Evolutionary conservation across 257 asterid species (phyloP).

Genomic region (Striga asiatica): DNA sequence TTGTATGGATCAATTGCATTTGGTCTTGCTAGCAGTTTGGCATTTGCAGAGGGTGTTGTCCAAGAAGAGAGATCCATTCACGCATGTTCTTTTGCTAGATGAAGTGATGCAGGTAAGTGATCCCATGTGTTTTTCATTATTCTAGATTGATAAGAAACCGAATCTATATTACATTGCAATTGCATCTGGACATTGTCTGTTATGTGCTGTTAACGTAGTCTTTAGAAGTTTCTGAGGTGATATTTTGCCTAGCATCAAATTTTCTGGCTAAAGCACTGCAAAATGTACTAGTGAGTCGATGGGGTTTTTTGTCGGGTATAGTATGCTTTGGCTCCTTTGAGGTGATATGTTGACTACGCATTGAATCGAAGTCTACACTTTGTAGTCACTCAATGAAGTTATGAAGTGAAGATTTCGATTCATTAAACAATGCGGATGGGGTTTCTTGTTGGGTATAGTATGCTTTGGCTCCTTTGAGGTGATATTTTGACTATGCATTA

Average conservation of each 20-base stretch:
- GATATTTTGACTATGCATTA: too few relatives aligned
- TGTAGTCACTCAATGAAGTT: too few relatives aligned
- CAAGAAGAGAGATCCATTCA: constrained; percentile 94
- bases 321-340: neutral
- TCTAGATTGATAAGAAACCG: neutral
- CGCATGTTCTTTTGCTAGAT: constrained; percentile 84
- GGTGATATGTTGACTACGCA: too few relatives aligned
- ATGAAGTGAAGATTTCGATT: too few relatives aligned
- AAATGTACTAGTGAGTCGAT: too few relatives aligned
- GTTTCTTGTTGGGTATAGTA: neutral
- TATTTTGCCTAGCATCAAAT: too few relatives aligned
- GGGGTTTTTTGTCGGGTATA: neutral
- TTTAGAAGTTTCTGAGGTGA: too few relatives aligned
- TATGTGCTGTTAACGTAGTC: neutral
- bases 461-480: neutral
- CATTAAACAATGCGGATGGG: too few relatives aligned
- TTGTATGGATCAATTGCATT: constrained; percentile 87
- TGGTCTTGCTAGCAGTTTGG: constrained; percentile 78
- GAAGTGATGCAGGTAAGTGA: constrained; percentile 73
- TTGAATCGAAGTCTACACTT: too few relatives aligned
- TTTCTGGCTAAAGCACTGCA: too few relatives aligned
- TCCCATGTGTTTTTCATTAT: neutral
- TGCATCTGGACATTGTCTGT: too few relatives aligned
- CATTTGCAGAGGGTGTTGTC: constrained; percentile 97
- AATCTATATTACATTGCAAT: too few relatives aligned